Percentiles rank a stretch among this genome's conserved stretches.
Conservation (phyloP, 345 rosid genomes). For the Cardamine occulta region DNA sequence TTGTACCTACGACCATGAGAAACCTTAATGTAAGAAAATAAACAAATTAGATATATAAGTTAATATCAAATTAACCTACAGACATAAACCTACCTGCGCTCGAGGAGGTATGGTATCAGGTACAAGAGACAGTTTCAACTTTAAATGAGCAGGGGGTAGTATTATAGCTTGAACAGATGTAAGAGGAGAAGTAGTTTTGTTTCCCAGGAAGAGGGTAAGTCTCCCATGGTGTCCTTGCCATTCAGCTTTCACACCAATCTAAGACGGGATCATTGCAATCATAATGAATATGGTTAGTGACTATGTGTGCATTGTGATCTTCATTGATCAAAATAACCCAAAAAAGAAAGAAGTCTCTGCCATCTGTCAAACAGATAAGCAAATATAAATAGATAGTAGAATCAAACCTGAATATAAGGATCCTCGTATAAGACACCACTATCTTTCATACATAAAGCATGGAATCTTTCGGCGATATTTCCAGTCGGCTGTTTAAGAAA, state of each 20-base stretch:
- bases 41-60: background rate
- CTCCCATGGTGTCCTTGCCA: conserved; percentile 94
- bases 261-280: conserved; percentile 20
- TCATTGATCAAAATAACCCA: conserved; percentile 13
- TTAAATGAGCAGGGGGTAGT: conserved; percentile 91
- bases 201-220: conserved; percentile 94
- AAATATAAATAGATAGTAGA: background rate
- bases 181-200: conserved; percentile 89
- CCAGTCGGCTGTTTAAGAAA: conserved; percentile 75
- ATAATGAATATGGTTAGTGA: background rate
- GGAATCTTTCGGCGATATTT: conserved; percentile 82
- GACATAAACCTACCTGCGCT: conserved; percentile 65
- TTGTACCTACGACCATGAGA: conserved; percentile 68
- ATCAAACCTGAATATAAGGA: conserved; percentile 80
- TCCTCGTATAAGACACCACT: conserved; percentile 97
- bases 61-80: background rate
- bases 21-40: background rate
- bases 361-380: background rate
- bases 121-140: conserved; percentile 79
- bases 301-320: background rate
- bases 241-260: conserved; percentile 98
- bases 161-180: conserved; percentile 77
- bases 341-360: background rate
- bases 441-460: conserved; percentile 90
- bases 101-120: conserved; percentile 99